phyloP scores from a whole-genome alignment of 805 yeast species.

The Yarrowia sp. region DNA sequence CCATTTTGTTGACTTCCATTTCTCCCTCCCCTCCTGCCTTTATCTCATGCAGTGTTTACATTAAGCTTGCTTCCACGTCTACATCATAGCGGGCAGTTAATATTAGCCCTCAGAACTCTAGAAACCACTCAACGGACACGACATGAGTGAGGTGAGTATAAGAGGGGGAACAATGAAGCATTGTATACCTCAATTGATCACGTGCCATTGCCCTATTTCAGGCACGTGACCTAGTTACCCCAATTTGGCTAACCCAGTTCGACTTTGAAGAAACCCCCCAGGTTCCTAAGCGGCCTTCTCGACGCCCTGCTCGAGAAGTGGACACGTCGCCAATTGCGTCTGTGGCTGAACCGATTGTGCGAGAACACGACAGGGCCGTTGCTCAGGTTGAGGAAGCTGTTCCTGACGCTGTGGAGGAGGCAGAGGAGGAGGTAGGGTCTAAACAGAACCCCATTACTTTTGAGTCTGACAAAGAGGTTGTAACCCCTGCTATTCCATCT shows the following conservation, averaged over 20 bases:
- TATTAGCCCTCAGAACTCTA: no score
- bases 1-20: no score
- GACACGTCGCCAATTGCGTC: not conserved
- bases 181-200: not conserved
- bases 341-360: slow-evolving; percentile 20
- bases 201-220: not conserved
- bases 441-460: not conserved
- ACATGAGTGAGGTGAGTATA: slow-evolving; percentile 1
- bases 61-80: no score
- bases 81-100: no score
- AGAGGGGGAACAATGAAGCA: not conserved
- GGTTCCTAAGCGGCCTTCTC: slow-evolving; percentile 8
- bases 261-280: slow-evolving; percentile 28
- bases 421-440: not conserved
- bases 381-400: not conserved
- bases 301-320: not conserved
- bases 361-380: slow-evolving; percentile 1
- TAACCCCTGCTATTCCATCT: not conserved
- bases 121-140: no score
- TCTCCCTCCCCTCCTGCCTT: no score
- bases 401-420: not conserved
- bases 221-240: no score
- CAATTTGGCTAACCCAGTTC: slow-evolving; percentile 29
- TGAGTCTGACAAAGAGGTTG: not conserved
- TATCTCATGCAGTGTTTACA: no score